Conservation (phyloP, 805 yeast species). For the Candida adriatica region DNA sequence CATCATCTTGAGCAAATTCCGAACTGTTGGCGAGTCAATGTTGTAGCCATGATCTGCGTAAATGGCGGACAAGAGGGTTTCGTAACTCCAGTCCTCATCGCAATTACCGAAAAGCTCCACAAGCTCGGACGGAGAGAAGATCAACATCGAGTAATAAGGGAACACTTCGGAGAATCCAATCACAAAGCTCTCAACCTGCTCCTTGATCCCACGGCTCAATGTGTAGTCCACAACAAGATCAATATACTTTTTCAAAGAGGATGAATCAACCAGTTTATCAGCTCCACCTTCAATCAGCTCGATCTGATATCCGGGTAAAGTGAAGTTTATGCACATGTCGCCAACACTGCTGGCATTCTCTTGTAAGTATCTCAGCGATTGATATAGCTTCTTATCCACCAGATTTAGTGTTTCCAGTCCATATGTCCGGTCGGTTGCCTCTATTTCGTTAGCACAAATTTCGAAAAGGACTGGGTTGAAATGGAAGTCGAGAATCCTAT, state of each 20-base stretch:
- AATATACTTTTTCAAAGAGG: conserved; percentile 55
- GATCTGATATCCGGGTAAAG: conserved; percentile 68
- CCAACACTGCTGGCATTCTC: conserved; percentile 37
- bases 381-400: conserved; percentile 55
- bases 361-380: conserved; percentile 46
- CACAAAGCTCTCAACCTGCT: conserved; percentile 63
- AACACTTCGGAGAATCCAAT: conserved; percentile 80
- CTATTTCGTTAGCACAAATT: conserved; percentile 36
- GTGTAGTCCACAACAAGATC: conserved; percentile 7
- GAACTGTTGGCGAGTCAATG: conserved; percentile 58
- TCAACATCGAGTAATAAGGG: conserved; percentile 63
- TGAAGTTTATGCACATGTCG: conserved; percentile 56
- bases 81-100: conserved; percentile 80
- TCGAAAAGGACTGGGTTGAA: conserved; percentile 69
- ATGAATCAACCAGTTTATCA: conserved; percentile 35
- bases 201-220: conserved; percentile 42
- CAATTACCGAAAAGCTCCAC: conserved; percentile 65
- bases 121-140: conserved; percentile 72
- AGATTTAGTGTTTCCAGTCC: conserved; percentile 27
- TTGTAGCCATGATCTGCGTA: conserved; percentile 90
- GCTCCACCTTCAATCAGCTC: conserved; percentile 55
- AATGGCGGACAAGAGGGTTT: conserved; percentile 51
- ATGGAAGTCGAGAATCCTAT: conserved; percentile 78
- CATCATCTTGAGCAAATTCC: conserved; percentile 56
- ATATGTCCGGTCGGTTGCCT: conserved; percentile 5